A percentile compares a stretch with the other conserved stretches of the same genome.
Conservation (phyloP, 179 eudicot genomes). For the Amaranthus tricolor region DNA sequence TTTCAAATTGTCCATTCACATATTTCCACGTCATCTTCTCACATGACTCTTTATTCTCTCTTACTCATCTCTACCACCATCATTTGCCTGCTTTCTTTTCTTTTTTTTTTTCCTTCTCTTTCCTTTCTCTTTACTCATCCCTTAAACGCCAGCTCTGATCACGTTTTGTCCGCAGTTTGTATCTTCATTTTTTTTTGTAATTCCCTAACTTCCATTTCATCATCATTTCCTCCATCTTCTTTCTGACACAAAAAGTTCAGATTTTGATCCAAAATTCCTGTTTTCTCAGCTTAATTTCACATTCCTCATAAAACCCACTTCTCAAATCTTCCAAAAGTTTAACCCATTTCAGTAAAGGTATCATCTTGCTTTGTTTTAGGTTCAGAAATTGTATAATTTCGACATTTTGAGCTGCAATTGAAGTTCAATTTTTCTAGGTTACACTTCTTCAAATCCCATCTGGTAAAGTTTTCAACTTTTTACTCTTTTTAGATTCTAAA, state of each 20-base stretch:
- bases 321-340: background rate
- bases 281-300: background rate
- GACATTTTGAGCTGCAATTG: too few relatives aligned
- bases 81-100: conserved; percentile 4
- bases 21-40: conserved; percentile 35
- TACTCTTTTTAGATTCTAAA: background rate
- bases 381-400: too few relatives aligned
- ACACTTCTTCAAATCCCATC: too few relatives aligned
- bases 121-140: conserved; percentile 18
- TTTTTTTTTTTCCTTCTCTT: conserved; percentile 10
- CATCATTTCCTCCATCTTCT: conserved; percentile 17
- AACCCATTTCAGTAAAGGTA: background rate
- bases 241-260: conserved; percentile 5
- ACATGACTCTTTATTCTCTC: conserved; percentile 26
- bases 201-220: background rate
- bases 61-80: conserved; percentile 20
- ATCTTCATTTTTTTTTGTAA: background rate
- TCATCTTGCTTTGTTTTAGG: background rate
- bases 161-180: conserved; percentile 14
- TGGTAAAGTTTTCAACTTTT: conserved; percentile 9
- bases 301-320: conserved; percentile 16
- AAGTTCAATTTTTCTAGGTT: too few relatives aligned
- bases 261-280: conserved; percentile 11
- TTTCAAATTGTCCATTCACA: conserved; percentile 22
- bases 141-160: conserved; percentile 23